phyloP scores from a whole-genome alignment of 169 alveolate species.

The Babesia ovis region DNA sequence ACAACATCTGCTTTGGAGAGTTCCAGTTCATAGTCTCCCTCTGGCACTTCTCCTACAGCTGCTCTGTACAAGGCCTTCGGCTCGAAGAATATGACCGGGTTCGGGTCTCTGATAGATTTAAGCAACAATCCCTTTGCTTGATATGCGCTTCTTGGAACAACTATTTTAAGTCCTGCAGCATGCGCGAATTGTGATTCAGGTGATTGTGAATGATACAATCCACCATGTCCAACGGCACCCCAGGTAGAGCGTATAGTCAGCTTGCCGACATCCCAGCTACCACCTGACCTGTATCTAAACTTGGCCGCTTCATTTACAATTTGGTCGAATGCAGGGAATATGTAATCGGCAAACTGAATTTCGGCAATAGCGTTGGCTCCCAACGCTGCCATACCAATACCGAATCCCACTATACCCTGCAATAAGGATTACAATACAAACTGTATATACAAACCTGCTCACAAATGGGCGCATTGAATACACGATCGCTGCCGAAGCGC shows the following conservation, averaged over 20 bases:
- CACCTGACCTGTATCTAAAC: slow-evolving; percentile 91
- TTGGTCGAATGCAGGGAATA: slow-evolving; percentile 97
- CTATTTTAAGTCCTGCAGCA: slow-evolving; percentile 92
- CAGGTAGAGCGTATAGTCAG: slow-evolving; percentile 92
- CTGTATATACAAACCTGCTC: slow-evolving; percentile 79
- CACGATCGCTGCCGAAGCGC: slow-evolving; percentile 91
- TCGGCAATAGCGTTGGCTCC: slow-evolving; percentile 94
- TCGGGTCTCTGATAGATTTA: slow-evolving; percentile 84
- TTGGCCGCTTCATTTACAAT: slow-evolving; percentile 97
- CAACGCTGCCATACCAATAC: slow-evolving; percentile 93
- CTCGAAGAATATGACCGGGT: slow-evolving; percentile 95
- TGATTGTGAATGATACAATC: slow-evolving; percentile 93
- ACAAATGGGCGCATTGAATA: slow-evolving; percentile 94
- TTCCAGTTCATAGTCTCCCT: slow-evolving; percentile 89
- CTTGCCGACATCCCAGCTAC: slow-evolving; percentile 90
- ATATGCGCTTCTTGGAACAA: slow-evolving; percentile 94
- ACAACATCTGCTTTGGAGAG: slow-evolving; percentile 92
- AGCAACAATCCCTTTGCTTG: slow-evolving; percentile 92
- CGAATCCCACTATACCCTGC: slow-evolving; percentile 96
- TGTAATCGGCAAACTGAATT: slow-evolving; percentile 97
- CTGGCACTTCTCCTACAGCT: slow-evolving; percentile 91
- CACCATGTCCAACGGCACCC: slow-evolving; percentile 99
- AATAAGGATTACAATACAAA: neutral
- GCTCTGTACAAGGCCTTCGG: slow-evolving; percentile 96
- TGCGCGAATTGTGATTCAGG: slow-evolving; percentile 97